Evolutionary conservation across 345 rosid species (phyloP).

Genomic region (Raphanus sativus): DNA sequence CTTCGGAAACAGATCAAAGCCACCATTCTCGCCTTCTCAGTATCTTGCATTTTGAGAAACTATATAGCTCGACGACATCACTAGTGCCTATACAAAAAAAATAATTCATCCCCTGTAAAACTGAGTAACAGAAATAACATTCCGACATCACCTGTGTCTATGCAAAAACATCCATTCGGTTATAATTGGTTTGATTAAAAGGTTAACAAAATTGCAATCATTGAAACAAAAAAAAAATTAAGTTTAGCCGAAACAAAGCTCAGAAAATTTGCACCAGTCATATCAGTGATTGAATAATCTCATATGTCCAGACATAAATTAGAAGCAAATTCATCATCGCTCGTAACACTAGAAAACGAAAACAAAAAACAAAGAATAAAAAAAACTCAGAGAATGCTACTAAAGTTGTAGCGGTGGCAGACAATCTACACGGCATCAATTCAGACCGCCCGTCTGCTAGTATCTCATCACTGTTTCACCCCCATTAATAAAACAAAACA

Average conservation of each 20-base stretch:
- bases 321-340: constrained; percentile 35
- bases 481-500: background rate
- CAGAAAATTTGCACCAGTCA: constrained; percentile 28
- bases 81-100: no score
- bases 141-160: background rate
- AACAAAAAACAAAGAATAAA: no score
- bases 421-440: constrained; percentile 29
- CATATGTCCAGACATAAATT: constrained; percentile 43
- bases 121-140: background rate
- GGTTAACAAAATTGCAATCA: background rate
- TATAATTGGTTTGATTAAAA: no score
- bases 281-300: constrained; percentile 29
- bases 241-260: background rate
- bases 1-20: no score
- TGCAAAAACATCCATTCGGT: no score
- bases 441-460: constrained; percentile 49
- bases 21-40: no score
- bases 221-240: background rate
- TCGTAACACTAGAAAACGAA: no score
- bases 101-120: no score
- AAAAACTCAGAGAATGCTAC: no score
- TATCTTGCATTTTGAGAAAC: no score
- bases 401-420: no score
- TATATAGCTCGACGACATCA: no score
- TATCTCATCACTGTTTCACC: constrained; percentile 32